Conservation (phyloP, 2,329 filamentous ascomycete species). For the Diaporthe longicolla region DNA sequence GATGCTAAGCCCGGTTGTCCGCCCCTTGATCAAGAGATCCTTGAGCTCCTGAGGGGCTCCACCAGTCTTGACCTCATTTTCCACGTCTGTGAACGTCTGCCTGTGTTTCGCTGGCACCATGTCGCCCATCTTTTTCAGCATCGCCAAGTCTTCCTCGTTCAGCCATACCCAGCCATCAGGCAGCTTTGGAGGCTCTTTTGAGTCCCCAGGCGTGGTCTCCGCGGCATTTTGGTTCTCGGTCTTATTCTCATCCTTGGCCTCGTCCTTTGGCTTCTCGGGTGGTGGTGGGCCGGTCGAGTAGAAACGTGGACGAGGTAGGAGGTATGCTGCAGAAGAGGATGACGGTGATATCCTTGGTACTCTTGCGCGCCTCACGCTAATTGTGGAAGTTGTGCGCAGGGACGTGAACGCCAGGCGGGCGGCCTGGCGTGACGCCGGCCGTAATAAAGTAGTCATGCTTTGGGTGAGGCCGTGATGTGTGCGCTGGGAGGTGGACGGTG, state of each 20-base stretch:
- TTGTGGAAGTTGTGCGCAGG: constrained; percentile 46
- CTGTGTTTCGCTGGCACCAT: constrained; percentile 75
- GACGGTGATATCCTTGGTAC: constrained; percentile 44
- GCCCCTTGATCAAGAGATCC: constrained; percentile 69
- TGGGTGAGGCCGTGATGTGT: not conserved
- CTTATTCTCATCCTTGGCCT: constrained; percentile 20
- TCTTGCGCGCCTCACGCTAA: constrained; percentile 43
- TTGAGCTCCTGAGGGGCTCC: constrained; percentile 80
- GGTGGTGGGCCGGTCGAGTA: constrained; percentile 46
- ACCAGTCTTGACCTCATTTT: constrained; percentile 74
- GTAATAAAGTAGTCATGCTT: constrained; percentile 48
- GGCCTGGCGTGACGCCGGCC: constrained; percentile 50
- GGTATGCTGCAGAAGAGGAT: constrained; percentile 42
- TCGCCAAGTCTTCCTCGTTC: constrained; percentile 61
- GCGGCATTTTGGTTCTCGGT: not conserved
- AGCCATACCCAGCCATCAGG: constrained; percentile 64
- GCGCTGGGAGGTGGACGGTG: not conserved
- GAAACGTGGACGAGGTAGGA: constrained; percentile 44
- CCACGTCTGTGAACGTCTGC: constrained; percentile 69
- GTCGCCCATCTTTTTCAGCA: constrained; percentile 72
- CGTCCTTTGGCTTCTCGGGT: constrained; percentile 35
- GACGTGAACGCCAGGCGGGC: constrained; percentile 47
- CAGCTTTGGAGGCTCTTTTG: constrained; percentile 46
- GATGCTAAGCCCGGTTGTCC: constrained; percentile 63
- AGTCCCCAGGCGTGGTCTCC: constrained; percentile 17